A percentile compares a stretch with the other conserved stretches of the same genome.
These are phyloP conservation scores for Bipolaris zeicola DNA, from an alignment of 2,329 filamentous ascomycete genomes.

Conservation along the genomic window DNA sequence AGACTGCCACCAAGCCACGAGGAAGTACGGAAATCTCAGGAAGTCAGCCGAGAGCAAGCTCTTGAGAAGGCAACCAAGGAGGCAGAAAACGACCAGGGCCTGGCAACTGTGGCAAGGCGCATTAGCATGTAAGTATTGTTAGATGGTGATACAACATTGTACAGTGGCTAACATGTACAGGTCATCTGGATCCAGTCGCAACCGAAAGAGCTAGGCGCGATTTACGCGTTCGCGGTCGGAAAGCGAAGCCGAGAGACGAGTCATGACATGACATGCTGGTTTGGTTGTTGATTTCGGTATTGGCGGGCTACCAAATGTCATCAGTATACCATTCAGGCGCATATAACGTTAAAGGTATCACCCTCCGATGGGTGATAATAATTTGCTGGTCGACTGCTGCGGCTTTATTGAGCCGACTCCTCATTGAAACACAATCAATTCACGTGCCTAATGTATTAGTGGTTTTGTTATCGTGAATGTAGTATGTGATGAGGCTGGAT, in stretches of 20 bases:
- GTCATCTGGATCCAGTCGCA: constrained; percentile 50
- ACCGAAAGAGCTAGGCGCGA: constrained; percentile 38
- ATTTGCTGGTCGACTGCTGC: constrained; percentile 33
- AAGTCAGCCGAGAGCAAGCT: constrained; percentile 80
- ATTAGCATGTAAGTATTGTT: constrained; percentile 88
- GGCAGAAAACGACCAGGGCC: constrained; percentile 86
- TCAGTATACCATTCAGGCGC: constrained; percentile 37
- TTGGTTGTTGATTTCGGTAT: constrained; percentile 26
- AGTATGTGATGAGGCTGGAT: background rate
- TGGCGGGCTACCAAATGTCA: constrained; percentile 28
- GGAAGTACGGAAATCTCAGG: constrained; percentile 82
- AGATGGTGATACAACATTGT: background rate
- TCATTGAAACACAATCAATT: constrained; percentile 29
- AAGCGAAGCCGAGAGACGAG: constrained; percentile 13
- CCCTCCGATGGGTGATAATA: constrained; percentile 38
- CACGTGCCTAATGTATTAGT: constrained; percentile 10
- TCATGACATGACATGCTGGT: constrained; percentile 9
- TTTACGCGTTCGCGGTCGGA: constrained; percentile 25
- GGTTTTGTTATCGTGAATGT: background rate
- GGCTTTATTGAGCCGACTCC: constrained; percentile 22
- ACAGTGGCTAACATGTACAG: constrained; percentile 33
- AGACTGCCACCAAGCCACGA: constrained; percentile 89
- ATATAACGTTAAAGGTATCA: constrained; percentile 37
- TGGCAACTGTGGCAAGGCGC: constrained; percentile 85
- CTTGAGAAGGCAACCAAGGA: constrained; percentile 85